These are phyloP conservation scores for Glomus cerebriforme DNA, from an alignment of 192 early-diverging fungal genomes.

Conservation along the genomic window DNA sequence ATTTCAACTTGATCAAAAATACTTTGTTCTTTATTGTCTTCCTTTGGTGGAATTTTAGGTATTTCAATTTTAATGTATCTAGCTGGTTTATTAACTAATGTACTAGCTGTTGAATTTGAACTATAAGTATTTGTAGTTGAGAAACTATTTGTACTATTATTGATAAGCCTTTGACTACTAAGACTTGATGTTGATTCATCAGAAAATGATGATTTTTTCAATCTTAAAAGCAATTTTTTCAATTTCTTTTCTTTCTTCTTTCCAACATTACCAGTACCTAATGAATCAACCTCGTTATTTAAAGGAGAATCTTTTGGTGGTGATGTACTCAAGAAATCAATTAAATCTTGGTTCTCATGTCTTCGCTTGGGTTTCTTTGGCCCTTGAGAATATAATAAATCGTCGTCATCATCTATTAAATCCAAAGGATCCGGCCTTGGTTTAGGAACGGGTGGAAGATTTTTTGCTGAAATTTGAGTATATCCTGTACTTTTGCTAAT, in stretches of 20 bases:
- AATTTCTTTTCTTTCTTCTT: conserved; percentile 24
- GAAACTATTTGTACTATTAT: neutral
- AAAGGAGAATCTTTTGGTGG: conserved; percentile 11
- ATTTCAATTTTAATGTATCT: conserved; percentile 23
- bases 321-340: conserved; percentile 25
- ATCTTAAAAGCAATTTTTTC: conserved; percentile 4
- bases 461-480: neutral
- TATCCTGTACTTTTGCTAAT: neutral
- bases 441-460: neutral
- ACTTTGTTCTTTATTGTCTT: conserved; percentile 11
- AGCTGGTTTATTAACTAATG: neutral
- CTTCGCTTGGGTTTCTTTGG: neutral
- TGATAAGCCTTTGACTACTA: neutral
- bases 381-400: neutral
- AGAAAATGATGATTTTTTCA: conserved; percentile 4
- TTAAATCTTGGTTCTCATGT: conserved; percentile 26
- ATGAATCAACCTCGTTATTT: neutral
- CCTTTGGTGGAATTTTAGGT: conserved; percentile 6
- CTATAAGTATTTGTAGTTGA: neutral
- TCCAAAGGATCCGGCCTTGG: conserved; percentile 10
- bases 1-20: conserved; percentile 29
- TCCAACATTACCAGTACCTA: neutral
- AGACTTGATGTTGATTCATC: neutral
- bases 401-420: conserved; percentile 28
- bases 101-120: neutral